A percentile compares a stretch with the other conserved stretches of the same genome.
phyloP scores from a whole-genome alignment of 2,329 filamentous ascomycete genomes.

The Hymenoscyphus repandus region DNA sequence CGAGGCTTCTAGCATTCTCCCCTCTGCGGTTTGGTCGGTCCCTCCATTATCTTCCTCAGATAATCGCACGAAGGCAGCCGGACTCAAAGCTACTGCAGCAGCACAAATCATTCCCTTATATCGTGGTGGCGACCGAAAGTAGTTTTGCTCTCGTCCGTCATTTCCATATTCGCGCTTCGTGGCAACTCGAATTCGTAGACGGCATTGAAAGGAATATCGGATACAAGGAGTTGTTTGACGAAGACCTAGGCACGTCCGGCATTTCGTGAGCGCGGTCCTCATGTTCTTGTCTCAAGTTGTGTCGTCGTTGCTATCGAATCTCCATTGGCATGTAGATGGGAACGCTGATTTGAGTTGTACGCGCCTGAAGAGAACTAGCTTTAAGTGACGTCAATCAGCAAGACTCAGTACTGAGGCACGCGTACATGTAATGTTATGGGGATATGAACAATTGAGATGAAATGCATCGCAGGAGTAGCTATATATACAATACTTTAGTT shows the following conservation, averaged over 20 bases:
- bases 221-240: slow-evolving; percentile 32
- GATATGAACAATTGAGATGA: neutral
- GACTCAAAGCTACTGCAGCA: slow-evolving; percentile 38
- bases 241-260: slow-evolving; percentile 41
- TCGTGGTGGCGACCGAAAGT: slow-evolving; percentile 16
- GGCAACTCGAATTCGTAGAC: slow-evolving; percentile 10
- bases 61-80: slow-evolving; percentile 52
- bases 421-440: too few relatives aligned
- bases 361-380: neutral
- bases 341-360: neutral
- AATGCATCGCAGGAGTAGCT: neutral
- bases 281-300: slow-evolving; percentile 30
- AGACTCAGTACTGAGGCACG: too few relatives aligned
- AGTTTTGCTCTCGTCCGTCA: slow-evolving; percentile 1
- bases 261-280: slow-evolving; percentile 39
- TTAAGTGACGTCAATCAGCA: slow-evolving; percentile 5
- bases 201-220: slow-evolving; percentile 26
- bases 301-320: slow-evolving; percentile 17
- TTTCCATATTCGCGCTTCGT: slow-evolving; percentile 14
- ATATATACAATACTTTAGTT: neutral
- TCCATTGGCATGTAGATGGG: slow-evolving; percentile 19
- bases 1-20: slow-evolving; percentile 81
- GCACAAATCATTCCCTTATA: slow-evolving; percentile 20
- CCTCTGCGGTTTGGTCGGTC: slow-evolving; percentile 67
- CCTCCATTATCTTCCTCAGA: slow-evolving; percentile 49